These are phyloP conservation scores for Schizochytrium sp. DNA, from an alignment of 108 stramenopile genomes.

Conservation along the genomic window DNA sequence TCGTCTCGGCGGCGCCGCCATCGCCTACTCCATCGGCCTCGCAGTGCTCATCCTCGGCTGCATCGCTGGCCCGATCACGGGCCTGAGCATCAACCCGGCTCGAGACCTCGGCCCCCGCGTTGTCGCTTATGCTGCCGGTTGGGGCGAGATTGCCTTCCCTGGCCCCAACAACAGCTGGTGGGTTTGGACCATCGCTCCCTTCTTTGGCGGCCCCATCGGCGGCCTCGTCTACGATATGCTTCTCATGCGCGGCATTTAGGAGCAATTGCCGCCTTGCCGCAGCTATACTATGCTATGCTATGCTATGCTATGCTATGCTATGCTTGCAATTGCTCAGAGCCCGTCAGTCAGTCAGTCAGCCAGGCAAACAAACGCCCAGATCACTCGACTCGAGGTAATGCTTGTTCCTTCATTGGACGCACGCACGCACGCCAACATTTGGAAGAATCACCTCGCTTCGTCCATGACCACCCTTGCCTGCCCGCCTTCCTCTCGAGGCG, in stretches of 20 bases:
- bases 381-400: too few relatives aligned
- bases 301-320: too few relatives aligned
- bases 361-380: too few relatives aligned
- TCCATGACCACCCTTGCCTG: too few relatives aligned
- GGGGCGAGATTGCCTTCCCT: background rate
- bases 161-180: background rate
- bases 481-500: too few relatives aligned
- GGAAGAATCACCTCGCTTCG: too few relatives aligned
- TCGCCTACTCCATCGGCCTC: background rate
- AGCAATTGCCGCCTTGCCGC: too few relatives aligned
- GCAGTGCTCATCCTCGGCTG: background rate
- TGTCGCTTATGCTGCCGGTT: background rate
- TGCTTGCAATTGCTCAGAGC: too few relatives aligned
- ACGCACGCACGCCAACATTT: too few relatives aligned
- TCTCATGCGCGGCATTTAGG: background rate
- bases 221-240: background rate
- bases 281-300: too few relatives aligned
- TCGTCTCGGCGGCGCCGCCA: background rate
- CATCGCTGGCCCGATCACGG: background rate
- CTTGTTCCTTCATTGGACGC: too few relatives aligned
- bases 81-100: background rate
- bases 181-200: background rate
- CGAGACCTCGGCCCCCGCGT: constrained; percentile 5
- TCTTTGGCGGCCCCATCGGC: background rate
- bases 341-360: too few relatives aligned